These are phyloP conservation scores for Mitragyna speciosa DNA, from an alignment of 257 asterid genomes.

Conservation along the genomic window DNA sequence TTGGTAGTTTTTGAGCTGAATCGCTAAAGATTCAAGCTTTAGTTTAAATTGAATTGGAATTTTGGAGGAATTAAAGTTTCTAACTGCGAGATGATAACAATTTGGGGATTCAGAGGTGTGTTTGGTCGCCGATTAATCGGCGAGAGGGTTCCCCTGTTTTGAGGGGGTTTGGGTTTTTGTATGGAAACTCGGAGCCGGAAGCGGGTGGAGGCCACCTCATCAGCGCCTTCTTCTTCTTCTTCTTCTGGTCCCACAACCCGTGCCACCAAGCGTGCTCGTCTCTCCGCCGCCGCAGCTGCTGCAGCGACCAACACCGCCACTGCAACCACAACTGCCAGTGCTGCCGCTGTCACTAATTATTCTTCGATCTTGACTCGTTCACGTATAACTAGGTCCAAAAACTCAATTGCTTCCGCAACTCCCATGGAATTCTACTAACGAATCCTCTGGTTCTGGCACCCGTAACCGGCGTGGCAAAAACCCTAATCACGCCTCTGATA, in stretches of 20 bases:
- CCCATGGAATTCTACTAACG: slow-evolving; percentile 74
- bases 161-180: slow-evolving; percentile 71
- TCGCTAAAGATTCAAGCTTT: slow-evolving; percentile 38
- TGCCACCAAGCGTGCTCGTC: slow-evolving; percentile 79
- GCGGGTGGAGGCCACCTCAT: slow-evolving; percentile 99
- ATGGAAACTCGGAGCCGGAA: slow-evolving; percentile 99
- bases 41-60: slow-evolving; percentile 18
- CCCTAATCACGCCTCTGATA: slow-evolving; percentile 56
- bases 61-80: slow-evolving; percentile 42
- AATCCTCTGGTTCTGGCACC: slow-evolving; percentile 70
- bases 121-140: slow-evolving; percentile 95
- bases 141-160: slow-evolving; percentile 55
- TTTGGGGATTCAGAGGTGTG: slow-evolving; percentile 43
- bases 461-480: slow-evolving; percentile 85
- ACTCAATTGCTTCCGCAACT: slow-evolving; percentile 33
- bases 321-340: slow-evolving; percentile 25
- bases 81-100: slow-evolving; percentile 36
- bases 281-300: slow-evolving; percentile 47
- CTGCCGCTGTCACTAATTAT: slow-evolving; percentile 11
- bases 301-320: slow-evolving; percentile 19
- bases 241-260: slow-evolving; percentile 80
- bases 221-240: slow-evolving; percentile 76
- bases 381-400: slow-evolving; percentile 55
- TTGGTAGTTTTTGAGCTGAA: slow-evolving; percentile 28
- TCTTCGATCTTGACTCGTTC: slow-evolving; percentile 65